Conservation (phyloP, 2,329 filamentous ascomycete species). For the Macroventuria anomochaeta region DNA sequence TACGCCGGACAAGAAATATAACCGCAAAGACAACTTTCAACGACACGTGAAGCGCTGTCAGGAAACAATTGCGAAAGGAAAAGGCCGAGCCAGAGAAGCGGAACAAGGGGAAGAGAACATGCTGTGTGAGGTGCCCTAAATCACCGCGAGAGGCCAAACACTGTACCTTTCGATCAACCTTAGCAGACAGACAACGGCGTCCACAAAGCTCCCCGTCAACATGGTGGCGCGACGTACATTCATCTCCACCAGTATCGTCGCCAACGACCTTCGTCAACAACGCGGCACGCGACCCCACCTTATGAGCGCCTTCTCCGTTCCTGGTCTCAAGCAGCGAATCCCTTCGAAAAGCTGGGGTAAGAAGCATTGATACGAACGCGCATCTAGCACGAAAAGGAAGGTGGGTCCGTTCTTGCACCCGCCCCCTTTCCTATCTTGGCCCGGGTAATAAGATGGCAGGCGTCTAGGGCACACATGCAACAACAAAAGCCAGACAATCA, state of each 20-base stretch:
- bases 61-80: no score
- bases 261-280: background rate
- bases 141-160: no score
- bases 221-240: background rate
- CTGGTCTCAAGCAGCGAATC: slow-evolving; percentile 11
- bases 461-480: slow-evolving; percentile 6
- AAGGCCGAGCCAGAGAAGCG: no score
- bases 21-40: no score
- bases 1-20: background rate
- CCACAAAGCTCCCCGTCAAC: no score
- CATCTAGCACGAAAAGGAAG: slow-evolving; percentile 15
- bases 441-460: slow-evolving; percentile 9
- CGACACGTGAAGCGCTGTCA: no score
- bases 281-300: slow-evolving; percentile 3
- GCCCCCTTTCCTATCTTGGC: slow-evolving; percentile 14
- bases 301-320: background rate
- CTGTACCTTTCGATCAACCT: no score
- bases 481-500: background rate
- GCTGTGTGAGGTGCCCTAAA: no score
- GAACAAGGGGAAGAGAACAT: no score
- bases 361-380: slow-evolving; percentile 2
- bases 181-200: no score
- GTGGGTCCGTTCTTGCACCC: slow-evolving; percentile 13
- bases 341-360: slow-evolving; percentile 6
- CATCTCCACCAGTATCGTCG: background rate